A percentile compares a stretch with the other conserved stretches of the same genome.
Evolutionary conservation across 2,329 filamentous ascomycete species (phyloP).

Genomic region (Dryadomyces quercivorus): DNA sequence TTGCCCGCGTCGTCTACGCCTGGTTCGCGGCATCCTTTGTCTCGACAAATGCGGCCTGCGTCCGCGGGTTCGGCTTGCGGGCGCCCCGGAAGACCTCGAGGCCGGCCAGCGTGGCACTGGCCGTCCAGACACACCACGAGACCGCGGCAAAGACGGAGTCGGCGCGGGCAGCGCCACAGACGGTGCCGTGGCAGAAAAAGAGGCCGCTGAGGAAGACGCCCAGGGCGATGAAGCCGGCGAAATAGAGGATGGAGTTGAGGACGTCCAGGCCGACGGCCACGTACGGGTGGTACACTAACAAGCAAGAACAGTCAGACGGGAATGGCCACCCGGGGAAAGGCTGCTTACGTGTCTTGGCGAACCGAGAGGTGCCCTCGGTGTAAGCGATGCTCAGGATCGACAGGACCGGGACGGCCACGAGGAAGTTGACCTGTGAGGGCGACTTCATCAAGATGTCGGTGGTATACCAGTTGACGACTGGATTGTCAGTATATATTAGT

Average conservation of each 20-base stretch:
- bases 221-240: conserved; percentile 46
- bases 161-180: conserved; percentile 43
- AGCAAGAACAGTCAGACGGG: background rate
- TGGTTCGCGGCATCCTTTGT: background rate
- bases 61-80: conserved; percentile 14
- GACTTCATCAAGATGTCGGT: conserved; percentile 38
- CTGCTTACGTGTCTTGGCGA: conserved; percentile 26
- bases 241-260: conserved; percentile 43
- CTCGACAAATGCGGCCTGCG: conserved; percentile 12
- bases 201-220: conserved; percentile 43
- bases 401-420: conserved; percentile 41
- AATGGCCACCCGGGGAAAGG: background rate
- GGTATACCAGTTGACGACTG: conserved; percentile 50
- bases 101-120: conserved; percentile 31
- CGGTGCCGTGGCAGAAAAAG: conserved; percentile 42
- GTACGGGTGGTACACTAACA: conserved; percentile 33
- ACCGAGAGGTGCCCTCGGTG: conserved; percentile 36
- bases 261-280: conserved; percentile 35
- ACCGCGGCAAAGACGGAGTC: conserved; percentile 41
- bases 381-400: conserved; percentile 43
- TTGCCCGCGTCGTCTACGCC: background rate
- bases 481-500: conserved; percentile 4
- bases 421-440: conserved; percentile 45
- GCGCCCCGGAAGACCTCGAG: conserved; percentile 34
- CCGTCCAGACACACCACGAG: conserved; percentile 41